Base-by-base conservation (phyloP, 2,329 filamentous ascomycete genomes). In the Drechslerella dactyloides region DNA sequence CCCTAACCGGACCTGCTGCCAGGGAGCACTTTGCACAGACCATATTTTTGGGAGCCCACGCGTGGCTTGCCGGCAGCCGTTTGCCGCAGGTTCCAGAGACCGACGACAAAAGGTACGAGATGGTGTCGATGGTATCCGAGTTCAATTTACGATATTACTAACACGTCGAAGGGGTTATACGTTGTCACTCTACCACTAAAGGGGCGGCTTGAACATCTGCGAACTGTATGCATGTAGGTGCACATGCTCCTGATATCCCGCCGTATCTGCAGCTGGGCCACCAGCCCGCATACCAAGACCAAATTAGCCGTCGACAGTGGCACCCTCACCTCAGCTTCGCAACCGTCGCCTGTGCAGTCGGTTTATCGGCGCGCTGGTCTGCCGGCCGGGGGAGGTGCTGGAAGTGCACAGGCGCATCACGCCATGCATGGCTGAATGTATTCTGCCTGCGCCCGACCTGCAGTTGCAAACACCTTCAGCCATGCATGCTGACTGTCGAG, bases 281-380 rank as follows among this genome's bases (percentile, higher is more conserved):
- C 3, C 11, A 44, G 40, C 17, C 27, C 17, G 40, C 19, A 19
- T 48, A 19, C 44, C 44, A 48, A 19, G 44, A 48, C 44, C 17
- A 48, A 21, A 48, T 48, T 48, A 48, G 44, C 44, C 44, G 44
- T 48, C 44, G 17, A 48, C 44, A 17, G 44, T 48, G 17, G 44
- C 17, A 19, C 27, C 27, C 27, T 33, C 27, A 33, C 4, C 27
- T n/a, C 27, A 48, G 11, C 44, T 23, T 23, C 44, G 4, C n/a
- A 23, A 21, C 44, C 21, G 3, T 33, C 27, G 27, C 44, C 5
- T 8, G 15, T 21, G 5, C 6, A 23, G 17, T 11, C 44, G 44
- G 44, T 21, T 21, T 23, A 10, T 48, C 44, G 44, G 44, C 44
- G 11, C 44, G 44, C 44, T 48, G 37, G 37, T 42, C 37, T 2